Base-by-base conservation (phyloP, 306 rosid species). In the Dicorynia guianensis region DNA sequence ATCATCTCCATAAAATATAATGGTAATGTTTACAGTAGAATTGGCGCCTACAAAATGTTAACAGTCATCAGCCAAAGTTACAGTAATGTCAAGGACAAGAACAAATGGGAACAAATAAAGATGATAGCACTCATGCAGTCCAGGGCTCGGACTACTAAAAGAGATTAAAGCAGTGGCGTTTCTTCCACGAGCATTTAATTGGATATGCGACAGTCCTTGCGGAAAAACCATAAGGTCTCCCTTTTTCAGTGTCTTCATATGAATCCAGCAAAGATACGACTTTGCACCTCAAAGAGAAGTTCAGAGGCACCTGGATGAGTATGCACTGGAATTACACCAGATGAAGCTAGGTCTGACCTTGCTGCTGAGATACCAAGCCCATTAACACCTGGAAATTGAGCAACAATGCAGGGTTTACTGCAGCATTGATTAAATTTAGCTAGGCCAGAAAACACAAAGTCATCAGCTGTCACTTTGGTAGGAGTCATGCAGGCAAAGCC, bases 181-280 rank as follows among this genome's bases (percentile, higher is more conserved):
- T 5, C 38, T 56, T 12, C 84, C 80, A 30, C 77, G 91, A 63
- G 79, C 76, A 72, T 91, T 91, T 3, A 85, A 5, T 53, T 89
- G 89, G 74, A 87, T 89, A 78, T 89, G 94, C 75, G 89, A 50
- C 75, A 87, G 75, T 13, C 93, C 97, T 72, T 82, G 91, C 18
- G 97, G 95, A 77, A 91, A 69, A 57, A 79, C 66, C 83, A 85
- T 70, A 11, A 81, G 5, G 6, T 89, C 88, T 17, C 97, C 95
- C 60, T 72, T 72, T 8, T 59, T 25, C 11, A 91, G 74, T 4
- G 82, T 71, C 74, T 81, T 83, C 19, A 84, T 6, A 91, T 80
- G 44, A 89, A 89, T 0, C 93, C 97, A 7, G 82, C 94, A 36
- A 80, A 73, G 19, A 91, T 67, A 0, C 7, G 4, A n/a, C 97